Conservation (phyloP, 352 stramenopile species). For the Phytophthora niederhauseri region DNA sequence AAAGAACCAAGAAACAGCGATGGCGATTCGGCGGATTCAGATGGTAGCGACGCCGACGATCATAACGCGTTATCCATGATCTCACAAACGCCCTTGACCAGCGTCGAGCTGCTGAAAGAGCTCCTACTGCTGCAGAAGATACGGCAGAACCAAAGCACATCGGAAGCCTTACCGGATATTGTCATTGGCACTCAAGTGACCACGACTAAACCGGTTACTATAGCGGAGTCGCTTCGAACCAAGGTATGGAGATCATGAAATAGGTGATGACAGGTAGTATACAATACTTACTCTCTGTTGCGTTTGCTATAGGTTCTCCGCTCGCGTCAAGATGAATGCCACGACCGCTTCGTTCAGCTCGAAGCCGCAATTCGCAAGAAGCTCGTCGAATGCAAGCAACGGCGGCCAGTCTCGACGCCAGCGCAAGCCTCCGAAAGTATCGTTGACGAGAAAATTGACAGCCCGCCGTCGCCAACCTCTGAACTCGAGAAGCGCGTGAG, state of each 20-base stretch:
- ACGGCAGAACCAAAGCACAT: slow-evolving; percentile 25
- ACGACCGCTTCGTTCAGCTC: slow-evolving; percentile 27
- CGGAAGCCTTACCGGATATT: slow-evolving; percentile 37
- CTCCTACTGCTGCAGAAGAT: slow-evolving; percentile 51
- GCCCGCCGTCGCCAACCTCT: slow-evolving; percentile 1
- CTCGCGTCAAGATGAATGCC: slow-evolving; percentile 43
- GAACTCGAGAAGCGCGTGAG: slow-evolving; percentile 33
- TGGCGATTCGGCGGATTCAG: not conserved
- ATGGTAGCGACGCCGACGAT: slow-evolving; percentile 11
- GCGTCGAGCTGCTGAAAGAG: slow-evolving; percentile 37
- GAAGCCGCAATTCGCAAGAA: slow-evolving; percentile 32
- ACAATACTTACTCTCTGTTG: not conserved
- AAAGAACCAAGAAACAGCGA: not conserved
- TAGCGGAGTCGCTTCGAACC: slow-evolving; percentile 44
- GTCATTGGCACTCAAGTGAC: slow-evolving; percentile 43
- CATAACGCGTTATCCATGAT: not conserved
- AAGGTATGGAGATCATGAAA: slow-evolving; percentile 38
- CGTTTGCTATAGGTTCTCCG: slow-evolving; percentile 35
- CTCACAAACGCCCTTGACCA: slow-evolving; percentile 4
- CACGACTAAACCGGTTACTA: slow-evolving; percentile 35
- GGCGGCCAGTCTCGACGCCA: not conserved
- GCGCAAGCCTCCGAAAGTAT: not conserved
- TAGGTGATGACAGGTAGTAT: not conserved
- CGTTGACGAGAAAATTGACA: not conserved
- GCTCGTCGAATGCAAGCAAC: slow-evolving; percentile 6